phyloP scores from a whole-genome alignment of 2,329 filamentous ascomycete genomes.

The Talaromyces sp. region DNA sequence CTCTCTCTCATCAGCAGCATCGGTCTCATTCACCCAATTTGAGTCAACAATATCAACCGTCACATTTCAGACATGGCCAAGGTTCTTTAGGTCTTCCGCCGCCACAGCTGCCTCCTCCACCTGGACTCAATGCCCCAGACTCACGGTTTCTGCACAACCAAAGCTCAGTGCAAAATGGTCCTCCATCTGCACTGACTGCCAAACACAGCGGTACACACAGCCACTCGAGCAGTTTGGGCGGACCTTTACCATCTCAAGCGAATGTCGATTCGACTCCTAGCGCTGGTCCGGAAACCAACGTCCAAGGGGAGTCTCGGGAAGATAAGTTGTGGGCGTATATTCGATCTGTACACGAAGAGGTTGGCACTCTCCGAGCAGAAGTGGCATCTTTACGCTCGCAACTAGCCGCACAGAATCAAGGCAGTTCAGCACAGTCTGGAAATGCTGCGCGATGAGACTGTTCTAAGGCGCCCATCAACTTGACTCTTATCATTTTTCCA shows the following conservation, averaged over 20 bases:
- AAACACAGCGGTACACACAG: slow-evolving; percentile 39
- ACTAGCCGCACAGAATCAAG: slow-evolving; percentile 29
- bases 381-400: slow-evolving; percentile 43
- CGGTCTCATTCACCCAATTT: slow-evolving; percentile 46
- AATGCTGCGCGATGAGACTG: slow-evolving; percentile 5
- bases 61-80: slow-evolving; percentile 34
- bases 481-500: background rate
- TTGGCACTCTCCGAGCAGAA: slow-evolving; percentile 43
- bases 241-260: slow-evolving; percentile 28
- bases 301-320: slow-evolving; percentile 31
- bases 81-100: slow-evolving; percentile 36
- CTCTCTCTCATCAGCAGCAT: slow-evolving; percentile 43
- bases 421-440: slow-evolving; percentile 10
- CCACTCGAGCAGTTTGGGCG: slow-evolving; percentile 37
- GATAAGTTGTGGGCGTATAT: slow-evolving; percentile 48
- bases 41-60: slow-evolving; percentile 44
- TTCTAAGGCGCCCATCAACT: background rate
- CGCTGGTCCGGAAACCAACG: slow-evolving; percentile 26
- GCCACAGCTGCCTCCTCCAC: slow-evolving; percentile 46
- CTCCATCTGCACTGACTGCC: slow-evolving; percentile 32
- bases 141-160: slow-evolving; percentile 44
- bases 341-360: slow-evolving; percentile 43
- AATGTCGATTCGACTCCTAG: slow-evolving; percentile 18
- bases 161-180: slow-evolving; percentile 33
- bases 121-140: slow-evolving; percentile 42